Evolutionary conservation across 1,284 basidiomycete species (phyloP).

Genomic region (Sparassis latifolia): DNA sequence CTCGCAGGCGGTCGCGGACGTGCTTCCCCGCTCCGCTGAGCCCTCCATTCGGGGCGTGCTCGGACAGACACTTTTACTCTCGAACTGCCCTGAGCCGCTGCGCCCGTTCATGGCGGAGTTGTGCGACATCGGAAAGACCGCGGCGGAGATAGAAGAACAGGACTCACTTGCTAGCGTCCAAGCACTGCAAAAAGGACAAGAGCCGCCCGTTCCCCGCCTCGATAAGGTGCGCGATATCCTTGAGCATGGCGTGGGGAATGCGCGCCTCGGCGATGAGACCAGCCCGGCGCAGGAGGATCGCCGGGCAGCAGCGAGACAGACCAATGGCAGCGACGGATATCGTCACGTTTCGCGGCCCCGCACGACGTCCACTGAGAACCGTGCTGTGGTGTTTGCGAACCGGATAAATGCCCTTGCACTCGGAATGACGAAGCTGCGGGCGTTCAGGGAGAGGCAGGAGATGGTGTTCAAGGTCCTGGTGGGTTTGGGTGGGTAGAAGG

Average conservation of each 20-base stretch:
- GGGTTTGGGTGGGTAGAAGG: constrained; percentile 23
- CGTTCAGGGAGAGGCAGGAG: constrained; percentile 66
- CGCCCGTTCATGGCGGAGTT: constrained; percentile 67
- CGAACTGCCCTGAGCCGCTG: constrained; percentile 51
- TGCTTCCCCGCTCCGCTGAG: constrained; percentile 20
- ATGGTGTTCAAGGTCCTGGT: constrained; percentile 65
- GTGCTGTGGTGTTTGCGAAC: constrained; percentile 65
- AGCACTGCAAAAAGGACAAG: constrained; percentile 37
- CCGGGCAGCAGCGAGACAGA: background rate
- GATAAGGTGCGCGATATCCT: constrained; percentile 57
- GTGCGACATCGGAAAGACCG: constrained; percentile 45
- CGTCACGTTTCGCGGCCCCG: constrained; percentile 2
- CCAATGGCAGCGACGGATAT: background rate
- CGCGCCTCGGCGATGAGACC: background rate
- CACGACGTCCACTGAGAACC: constrained; percentile 41
- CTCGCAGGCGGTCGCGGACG: constrained; percentile 7
- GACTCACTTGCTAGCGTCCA: constrained; percentile 52
- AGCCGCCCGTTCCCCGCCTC: constrained; percentile 44
- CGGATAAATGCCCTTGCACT: constrained; percentile 66
- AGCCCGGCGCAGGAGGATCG: background rate
- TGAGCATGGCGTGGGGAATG: constrained; percentile 48
- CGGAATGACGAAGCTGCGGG: constrained; percentile 56
- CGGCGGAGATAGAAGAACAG: constrained; percentile 45
- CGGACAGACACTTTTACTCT: constrained; percentile 42
- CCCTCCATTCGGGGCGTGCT: constrained; percentile 53